phyloP scores from a whole-genome alignment of 1,139 yeast genomes.

The Saccharomycopsis phalli region DNA sequence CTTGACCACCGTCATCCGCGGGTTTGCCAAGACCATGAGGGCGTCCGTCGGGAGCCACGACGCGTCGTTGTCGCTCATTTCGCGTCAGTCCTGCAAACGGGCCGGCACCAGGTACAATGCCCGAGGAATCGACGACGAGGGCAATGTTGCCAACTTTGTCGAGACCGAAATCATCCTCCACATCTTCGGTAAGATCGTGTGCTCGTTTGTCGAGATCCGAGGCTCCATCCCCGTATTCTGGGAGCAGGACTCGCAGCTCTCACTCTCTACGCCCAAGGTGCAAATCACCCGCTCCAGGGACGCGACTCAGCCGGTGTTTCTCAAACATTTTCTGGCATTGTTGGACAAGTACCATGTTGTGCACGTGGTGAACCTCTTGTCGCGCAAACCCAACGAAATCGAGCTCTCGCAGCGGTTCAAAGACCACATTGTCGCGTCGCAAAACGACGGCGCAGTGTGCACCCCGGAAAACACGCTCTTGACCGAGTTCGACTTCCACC shows the following conservation, averaged over 20 bases:
- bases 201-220: slow-evolving; percentile 76
- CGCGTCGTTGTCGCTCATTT: slow-evolving; percentile 68
- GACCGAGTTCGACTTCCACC: slow-evolving; percentile 90
- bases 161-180: slow-evolving; percentile 81
- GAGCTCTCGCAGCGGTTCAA: slow-evolving; percentile 63
- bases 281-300: slow-evolving; percentile 80
- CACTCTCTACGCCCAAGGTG: slow-evolving; percentile 75
- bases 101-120: slow-evolving; percentile 95
- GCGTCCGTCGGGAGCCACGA: slow-evolving; percentile 42
- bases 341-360: slow-evolving; percentile 75
- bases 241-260: slow-evolving; percentile 80
- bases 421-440: slow-evolving; percentile 39
- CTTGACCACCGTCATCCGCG: slow-evolving; percentile 85
- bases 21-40: slow-evolving; percentile 75
- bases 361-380: slow-evolving; percentile 75
- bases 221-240: slow-evolving; percentile 96
- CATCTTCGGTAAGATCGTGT: slow-evolving; percentile 40
- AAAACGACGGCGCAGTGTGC: slow-evolving; percentile 26
- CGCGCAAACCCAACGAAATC: slow-evolving; percentile 69
- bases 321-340: slow-evolving; percentile 65
- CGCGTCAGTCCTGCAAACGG: slow-evolving; percentile 90
- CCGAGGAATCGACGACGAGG: slow-evolving; percentile 92
- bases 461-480: slow-evolving; percentile 42
- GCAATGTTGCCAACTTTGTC: slow-evolving; percentile 91
- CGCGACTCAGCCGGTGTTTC: slow-evolving; percentile 88